Evolutionary conservation across 768 basidiomycete genomes (phyloP).

Genomic region (Pisolithus tinctorius): DNA sequence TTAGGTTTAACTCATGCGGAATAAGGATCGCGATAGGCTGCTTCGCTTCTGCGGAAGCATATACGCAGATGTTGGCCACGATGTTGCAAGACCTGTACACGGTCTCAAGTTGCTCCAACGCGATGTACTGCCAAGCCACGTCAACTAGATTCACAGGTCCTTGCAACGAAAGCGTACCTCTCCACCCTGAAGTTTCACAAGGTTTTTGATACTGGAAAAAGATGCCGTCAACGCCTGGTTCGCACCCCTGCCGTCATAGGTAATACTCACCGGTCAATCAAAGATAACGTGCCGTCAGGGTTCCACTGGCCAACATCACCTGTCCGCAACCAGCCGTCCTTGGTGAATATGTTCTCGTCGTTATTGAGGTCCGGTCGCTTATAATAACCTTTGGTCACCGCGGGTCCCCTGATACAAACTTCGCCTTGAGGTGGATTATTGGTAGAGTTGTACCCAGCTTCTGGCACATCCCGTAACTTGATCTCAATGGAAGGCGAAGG

Average conservation of each 20-base stretch:
- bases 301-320: slow-evolving; percentile 97
- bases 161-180: slow-evolving; percentile 41
- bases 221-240: neutral
- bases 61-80: slow-evolving; percentile 77
- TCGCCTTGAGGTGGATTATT: slow-evolving; percentile 78
- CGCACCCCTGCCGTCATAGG: neutral
- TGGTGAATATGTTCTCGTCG: slow-evolving; percentile 77
- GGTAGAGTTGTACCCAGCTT: slow-evolving; percentile 77
- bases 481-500: slow-evolving; percentile 85
- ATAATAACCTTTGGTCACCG: slow-evolving; percentile 86
- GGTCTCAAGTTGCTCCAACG: slow-evolving; percentile 83
- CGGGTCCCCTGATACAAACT: slow-evolving; percentile 81
- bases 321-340: slow-evolving; percentile 90
- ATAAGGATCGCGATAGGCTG: slow-evolving; percentile 84
- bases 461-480: slow-evolving; percentile 76
- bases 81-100: slow-evolving; percentile 80
- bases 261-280: slow-evolving; percentile 78
- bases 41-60: slow-evolving; percentile 68
- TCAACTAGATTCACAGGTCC: neutral
- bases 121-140: slow-evolving; percentile 59
- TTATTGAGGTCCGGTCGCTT: slow-evolving; percentile 86
- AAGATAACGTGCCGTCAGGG: slow-evolving; percentile 75
- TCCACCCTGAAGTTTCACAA: slow-evolving; percentile 78
- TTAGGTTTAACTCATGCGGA: slow-evolving; percentile 72
- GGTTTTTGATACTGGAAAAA: slow-evolving; percentile 67